phyloP scores from a whole-genome alignment of 768 basidiomycete genomes.

The Rhodotorula sphaerocarpa region DNA sequence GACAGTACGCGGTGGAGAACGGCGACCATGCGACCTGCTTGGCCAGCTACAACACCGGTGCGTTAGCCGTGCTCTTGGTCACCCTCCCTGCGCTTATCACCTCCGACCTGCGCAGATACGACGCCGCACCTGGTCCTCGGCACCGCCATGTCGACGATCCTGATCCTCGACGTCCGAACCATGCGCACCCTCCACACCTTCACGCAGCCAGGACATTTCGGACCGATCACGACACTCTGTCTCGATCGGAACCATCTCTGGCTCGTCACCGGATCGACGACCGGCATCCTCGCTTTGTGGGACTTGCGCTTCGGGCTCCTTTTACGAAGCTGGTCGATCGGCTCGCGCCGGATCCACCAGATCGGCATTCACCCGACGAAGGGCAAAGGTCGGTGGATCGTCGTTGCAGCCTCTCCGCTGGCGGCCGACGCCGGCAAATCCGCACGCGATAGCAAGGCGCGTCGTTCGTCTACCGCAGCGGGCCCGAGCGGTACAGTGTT shows the following conservation, averaged over 20 bases:
- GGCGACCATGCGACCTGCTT: conserved; percentile 79
- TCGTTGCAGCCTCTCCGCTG: conserved; percentile 73
- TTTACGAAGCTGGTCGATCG: conserved; percentile 78
- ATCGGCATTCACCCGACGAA: conserved; percentile 74
- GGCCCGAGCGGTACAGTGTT: too few species aligned
- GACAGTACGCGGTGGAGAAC: conserved; percentile 67
- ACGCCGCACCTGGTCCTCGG: conserved; percentile 76
- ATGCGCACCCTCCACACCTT: conserved; percentile 68
- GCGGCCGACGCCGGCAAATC: conserved; percentile 37
- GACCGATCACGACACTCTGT: conserved; percentile 76
- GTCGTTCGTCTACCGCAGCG: too few species aligned
- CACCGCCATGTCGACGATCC: conserved; percentile 69
- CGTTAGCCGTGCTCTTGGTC: conserved; percentile 19
- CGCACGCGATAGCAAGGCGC: too few species aligned
- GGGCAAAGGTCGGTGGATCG: conserved; percentile 80
- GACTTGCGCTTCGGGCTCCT: conserved; percentile 87
- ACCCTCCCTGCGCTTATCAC: not conserved
- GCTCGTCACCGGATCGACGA: conserved; percentile 79
- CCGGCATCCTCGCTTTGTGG: conserved; percentile 80
- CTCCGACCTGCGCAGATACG: conserved; percentile 52
- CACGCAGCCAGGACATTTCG: conserved; percentile 76
- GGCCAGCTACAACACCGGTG: conserved; percentile 70
- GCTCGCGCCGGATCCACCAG: conserved; percentile 53
- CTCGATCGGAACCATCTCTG: conserved; percentile 75
- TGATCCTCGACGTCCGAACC: conserved; percentile 71